Base-by-base conservation (phyloP, 345 rosid species). In the Hypericum androsaemum region DNA sequence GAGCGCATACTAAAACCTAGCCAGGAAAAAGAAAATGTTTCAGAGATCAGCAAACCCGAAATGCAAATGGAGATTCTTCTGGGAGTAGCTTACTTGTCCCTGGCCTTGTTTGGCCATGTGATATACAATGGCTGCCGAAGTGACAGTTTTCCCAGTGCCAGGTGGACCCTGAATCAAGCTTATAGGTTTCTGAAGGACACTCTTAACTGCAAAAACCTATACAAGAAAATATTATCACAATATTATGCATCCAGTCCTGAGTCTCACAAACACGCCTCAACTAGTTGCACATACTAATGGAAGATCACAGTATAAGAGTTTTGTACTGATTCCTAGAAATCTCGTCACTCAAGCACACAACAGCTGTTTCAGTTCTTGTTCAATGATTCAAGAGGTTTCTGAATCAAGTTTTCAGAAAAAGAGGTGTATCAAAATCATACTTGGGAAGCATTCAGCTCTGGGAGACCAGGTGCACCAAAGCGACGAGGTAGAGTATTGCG, bases 41-140 rank as follows among this genome's bases (percentile, higher is more conserved):
- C 43, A 28, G 14, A 12, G 15, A 53, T 45, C 17, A n/a, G 10
- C 10, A 7, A 39, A 22, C 17, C 32, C 32, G 4, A 22, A 22
- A 22, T 22, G 32, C 32, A 22, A 22, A 22, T 22, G 32, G 32
- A 22, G 32, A 4, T 22, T 22, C 32, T 22, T 22, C 4, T 22
- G 32, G 32, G 2, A 22, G 32, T 22, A 22, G 37, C 63, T 47
- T 66, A 75, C 99, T 78, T 94, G 99, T n/a, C 99, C 99, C 64
- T 94, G 99, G 12, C 97, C 97, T 75, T 94, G 99, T 68, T 88
- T 94, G 57, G 97, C 92, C 99, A 94, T 94, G 78, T 94, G 99
- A 78, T 81, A 94, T 47, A 94, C 99, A 77, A 94, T 88, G 58
- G 97, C 97, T 8, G 99, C 97, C 45, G 99, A 94, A 44, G 97